Base-by-base conservation (phyloP, 805 yeast species). In the Candida quercuum region DNA sequence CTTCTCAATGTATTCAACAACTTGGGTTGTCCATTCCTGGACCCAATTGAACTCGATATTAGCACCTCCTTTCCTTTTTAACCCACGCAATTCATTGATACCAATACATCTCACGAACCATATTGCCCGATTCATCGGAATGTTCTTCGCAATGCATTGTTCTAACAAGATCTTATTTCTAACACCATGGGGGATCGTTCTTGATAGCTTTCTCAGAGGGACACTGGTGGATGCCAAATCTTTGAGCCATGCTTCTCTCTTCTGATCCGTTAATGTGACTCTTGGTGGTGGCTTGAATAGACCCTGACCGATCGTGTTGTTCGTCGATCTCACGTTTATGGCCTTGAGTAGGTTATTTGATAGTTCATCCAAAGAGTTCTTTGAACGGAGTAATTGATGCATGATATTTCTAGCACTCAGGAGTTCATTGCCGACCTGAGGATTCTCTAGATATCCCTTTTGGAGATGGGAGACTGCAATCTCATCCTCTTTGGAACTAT, bases 31-130 rank as follows among this genome's bases (percentile, higher is more conserved):
- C 98, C 98, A 91, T 54, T 87, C 96, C 40, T 75, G 76, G 15
- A 81, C 66, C 87, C 96, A 82, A 33, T 71, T 74, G 18, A 62
- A 57, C 41, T 79, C 83, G n/a, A 67, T 63, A n/a, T 42, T 49
- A 6, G 57, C 36, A 3, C 52, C 57, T 16, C 67, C 70, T 43
- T 73, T 76, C 31, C 85, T 60, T 43, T 71, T 73, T 33, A 79
- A 50, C 13, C 76, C 76, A 20, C 84, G 58, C 24, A 78, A 66
- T 49, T 87, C 96, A 45, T 88, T 84, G 11, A 85, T 79, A 18
- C 89, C 79, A 3, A 89, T 86, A 58, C 96, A 86, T 45, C 86
- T 77, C 4, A 91, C 83, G 42, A 93, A 72, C 99, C 99, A 91
- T 2, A 91, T 59, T 0, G 96, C 95, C 42, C 97, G 66, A n/a